Conservation (phyloP, 331 rosid species). For the Pyrus hybrid region DNA sequence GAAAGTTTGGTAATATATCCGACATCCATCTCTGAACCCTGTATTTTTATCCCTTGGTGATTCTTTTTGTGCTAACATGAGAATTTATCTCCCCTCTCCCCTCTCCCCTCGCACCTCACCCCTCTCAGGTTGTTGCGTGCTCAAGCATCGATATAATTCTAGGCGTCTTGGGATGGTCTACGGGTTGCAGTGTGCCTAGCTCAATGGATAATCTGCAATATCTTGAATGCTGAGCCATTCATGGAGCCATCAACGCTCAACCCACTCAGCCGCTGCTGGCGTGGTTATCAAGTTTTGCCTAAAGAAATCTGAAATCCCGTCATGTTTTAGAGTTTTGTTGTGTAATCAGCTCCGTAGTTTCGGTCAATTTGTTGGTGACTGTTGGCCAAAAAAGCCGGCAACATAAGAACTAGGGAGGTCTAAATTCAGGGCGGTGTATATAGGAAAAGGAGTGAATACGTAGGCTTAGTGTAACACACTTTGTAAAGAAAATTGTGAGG, state of each 20-base stretch:
- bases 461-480: slow-evolving; percentile 37
- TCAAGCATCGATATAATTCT: slow-evolving; percentile 53
- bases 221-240: slow-evolving; percentile 46
- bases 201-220: slow-evolving; percentile 35
- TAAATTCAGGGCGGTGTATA: slow-evolving; percentile 52
- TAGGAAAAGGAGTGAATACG: slow-evolving; percentile 44
- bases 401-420: slow-evolving; percentile 36
- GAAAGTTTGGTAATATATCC: slow-evolving; percentile 63
- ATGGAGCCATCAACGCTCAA: slow-evolving; percentile 5
- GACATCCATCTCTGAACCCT: background rate
- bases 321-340: slow-evolving; percentile 19
- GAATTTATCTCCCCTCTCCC: background rate
- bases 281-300: slow-evolving; percentile 76
- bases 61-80: slow-evolving; percentile 11
- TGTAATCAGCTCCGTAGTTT: slow-evolving; percentile 24
- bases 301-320: slow-evolving; percentile 22
- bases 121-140: slow-evolving; percentile 63
- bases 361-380: slow-evolving; percentile 41
- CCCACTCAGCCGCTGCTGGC: slow-evolving; percentile 25
- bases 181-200: slow-evolving; percentile 94
- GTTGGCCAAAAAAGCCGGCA: slow-evolving; percentile 42
- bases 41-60: background rate
- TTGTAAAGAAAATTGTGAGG: slow-evolving; percentile 48
- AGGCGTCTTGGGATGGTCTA: slow-evolving; percentile 95
- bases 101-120: background rate